Base-by-base conservation (phyloP, 176 grass and related monocot species). In the Aegilops longissima region DNA sequence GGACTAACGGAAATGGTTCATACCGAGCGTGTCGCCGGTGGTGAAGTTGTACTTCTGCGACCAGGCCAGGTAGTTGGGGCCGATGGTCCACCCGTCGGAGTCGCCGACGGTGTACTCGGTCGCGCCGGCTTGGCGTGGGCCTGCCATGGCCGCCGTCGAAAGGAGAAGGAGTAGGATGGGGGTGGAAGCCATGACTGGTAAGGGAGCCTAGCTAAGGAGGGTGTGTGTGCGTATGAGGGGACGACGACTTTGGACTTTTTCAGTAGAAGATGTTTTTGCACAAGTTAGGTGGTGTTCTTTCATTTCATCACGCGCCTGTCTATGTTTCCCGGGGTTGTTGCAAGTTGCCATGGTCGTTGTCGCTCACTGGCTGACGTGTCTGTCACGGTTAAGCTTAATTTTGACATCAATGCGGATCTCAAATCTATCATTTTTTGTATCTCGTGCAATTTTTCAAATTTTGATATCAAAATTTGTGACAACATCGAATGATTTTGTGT, bases 21-120 rank as follows among this genome's bases (percentile, higher is more conserved):
- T 61, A 98, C 93, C 51, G 8, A 98, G 90, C 11, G 92, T 84
- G 82, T 96, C 93, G 79, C 90, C 93, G 88, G 85, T 76, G 82
- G 90, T 96, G 92, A 96, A 96, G 92, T 98, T 93, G 88, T 95
- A 87, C 66, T 92, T 80, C 80, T 88, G 74, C n/a, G 93, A 91
- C 93, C 93, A 98, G 16, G 59, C 6, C 68, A 93, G 81, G 89
- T 92, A 95, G 86, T 88, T 93, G 16, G 54, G 25, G 64, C 93
- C 91, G 79, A 81, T 91, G 44, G 68, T 75, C 93, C 96, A 98
- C 13, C 93, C 91, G 8, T 33, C 30, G 18, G 82, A 44, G 82
- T 89, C 88, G 45, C 90, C 93, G 13, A 95, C 89, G 33, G 34
- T 45, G 81, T 92, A 95, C 58, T 93, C 89, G 16, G 89, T 87